These are phyloP conservation scores for Leccinum imitatum DNA, from an alignment of 768 basidiomycete genomes.

Conservation along the genomic window DNA sequence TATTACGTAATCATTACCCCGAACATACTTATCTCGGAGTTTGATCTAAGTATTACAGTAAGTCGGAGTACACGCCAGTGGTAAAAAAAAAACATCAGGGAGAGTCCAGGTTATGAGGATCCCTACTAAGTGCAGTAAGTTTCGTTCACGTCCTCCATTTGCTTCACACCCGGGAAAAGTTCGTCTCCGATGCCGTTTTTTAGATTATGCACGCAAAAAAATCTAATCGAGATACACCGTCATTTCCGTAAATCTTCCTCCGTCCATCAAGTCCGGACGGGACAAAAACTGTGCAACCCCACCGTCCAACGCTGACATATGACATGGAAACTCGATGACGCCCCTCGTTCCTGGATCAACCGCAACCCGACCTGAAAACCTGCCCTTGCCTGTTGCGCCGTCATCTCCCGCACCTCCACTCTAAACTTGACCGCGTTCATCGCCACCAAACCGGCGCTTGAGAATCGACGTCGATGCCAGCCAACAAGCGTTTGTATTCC, in stretches of 20 bases:
- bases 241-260: constrained; percentile 30
- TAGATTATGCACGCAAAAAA: constrained; percentile 1
- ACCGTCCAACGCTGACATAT: constrained; percentile 57
- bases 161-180: too few relatives aligned
- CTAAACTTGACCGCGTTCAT: constrained; percentile 79
- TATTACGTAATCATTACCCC: too few relatives aligned
- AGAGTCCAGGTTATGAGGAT: too few relatives aligned
- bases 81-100: too few relatives aligned
- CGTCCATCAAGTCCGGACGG: constrained; percentile 33
- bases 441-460: constrained; percentile 63
- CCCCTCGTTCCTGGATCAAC: constrained; percentile 86
- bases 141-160: too few relatives aligned
- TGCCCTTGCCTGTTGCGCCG: constrained; percentile 32
- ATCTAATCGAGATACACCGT: constrained; percentile 33
- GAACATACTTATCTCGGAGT: too few relatives aligned
- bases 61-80: too few relatives aligned
- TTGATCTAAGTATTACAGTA: too few relatives aligned
- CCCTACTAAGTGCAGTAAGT: too few relatives aligned
- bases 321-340: constrained; percentile 76
- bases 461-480: constrained; percentile 71
- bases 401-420: constrained; percentile 38
- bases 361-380: constrained; percentile 59
- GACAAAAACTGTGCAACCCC: constrained; percentile 21
- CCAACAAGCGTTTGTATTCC: constrained; percentile 72
- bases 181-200: too few relatives aligned